These are phyloP conservation scores for Bruguiera sexangula DNA, from an alignment of 345 rosid species.

Conservation along the genomic window DNA sequence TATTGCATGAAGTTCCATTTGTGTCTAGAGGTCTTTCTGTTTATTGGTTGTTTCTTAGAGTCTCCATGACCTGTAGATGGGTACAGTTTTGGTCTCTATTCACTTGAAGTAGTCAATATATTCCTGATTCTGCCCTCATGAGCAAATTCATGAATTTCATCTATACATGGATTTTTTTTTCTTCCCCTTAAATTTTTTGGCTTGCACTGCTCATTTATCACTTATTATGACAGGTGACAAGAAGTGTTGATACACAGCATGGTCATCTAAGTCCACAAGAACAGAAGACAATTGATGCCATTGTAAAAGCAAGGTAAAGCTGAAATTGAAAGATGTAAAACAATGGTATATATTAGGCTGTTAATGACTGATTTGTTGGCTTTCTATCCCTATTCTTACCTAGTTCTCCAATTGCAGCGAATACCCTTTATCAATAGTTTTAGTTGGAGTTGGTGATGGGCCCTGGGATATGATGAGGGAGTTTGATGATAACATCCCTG, in stretches of 20 bases:
- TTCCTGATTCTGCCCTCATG: not conserved
- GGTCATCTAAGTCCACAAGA: slow-evolving; percentile 92
- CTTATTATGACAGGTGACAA: slow-evolving; percentile 57
- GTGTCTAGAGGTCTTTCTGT: slow-evolving; percentile 1
- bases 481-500: slow-evolving; percentile 93
- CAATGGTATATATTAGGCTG: not conserved
- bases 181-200: not conserved
- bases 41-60: not conserved
- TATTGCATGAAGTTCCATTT: slow-evolving; percentile 6
- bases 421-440: slow-evolving; percentile 78
- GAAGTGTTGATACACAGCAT: slow-evolving; percentile 71
- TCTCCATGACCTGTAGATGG: not conserved
- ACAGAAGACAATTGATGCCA: slow-evolving; percentile 85
- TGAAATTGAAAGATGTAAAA: not conserved
- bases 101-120: not conserved
- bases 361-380: not conserved
- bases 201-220: not conserved
- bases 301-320: slow-evolving; percentile 79
- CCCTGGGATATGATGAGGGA: slow-evolving; percentile 99
- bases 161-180: not conserved
- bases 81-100: not conserved
- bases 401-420: slow-evolving; percentile 45
- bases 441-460: slow-evolving; percentile 98
- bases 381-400: not conserved
- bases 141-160: not conserved